Evolutionary conservation across 495 filamentous ascomycete species (phyloP).

Genomic region (Neurospora sp.): DNA sequence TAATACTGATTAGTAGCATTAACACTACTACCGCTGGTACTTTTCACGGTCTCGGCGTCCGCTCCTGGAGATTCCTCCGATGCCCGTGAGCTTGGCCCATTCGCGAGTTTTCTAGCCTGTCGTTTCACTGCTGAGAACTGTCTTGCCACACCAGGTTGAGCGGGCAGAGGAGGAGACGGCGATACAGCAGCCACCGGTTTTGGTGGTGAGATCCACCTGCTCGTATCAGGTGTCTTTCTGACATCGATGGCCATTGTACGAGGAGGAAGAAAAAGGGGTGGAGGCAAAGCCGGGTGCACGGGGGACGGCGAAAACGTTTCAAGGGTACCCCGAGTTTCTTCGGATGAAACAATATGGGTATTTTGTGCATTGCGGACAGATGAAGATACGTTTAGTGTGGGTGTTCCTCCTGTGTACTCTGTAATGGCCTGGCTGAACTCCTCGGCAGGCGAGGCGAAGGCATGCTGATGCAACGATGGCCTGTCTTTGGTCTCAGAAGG

Average conservation of each 20-base stretch:
- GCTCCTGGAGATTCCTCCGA: conserved; percentile 2
- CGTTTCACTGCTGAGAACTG: conserved; percentile 3
- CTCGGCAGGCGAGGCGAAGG: not conserved
- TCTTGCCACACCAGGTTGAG: not conserved
- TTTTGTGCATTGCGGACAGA: not conserved
- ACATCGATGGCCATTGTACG: not conserved
- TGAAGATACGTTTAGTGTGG: not conserved
- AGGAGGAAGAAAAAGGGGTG: not conserved
- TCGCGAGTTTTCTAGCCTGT: conserved; percentile 4
- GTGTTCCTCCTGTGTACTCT: not conserved
- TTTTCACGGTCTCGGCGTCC: not conserved
- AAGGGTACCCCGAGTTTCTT: not conserved
- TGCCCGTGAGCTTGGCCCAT: not conserved
- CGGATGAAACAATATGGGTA: not conserved
- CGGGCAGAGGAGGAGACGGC: not conserved
- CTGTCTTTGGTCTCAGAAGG: not conserved
- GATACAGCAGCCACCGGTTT: not conserved
- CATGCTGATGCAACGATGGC: not conserved
- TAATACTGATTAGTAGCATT: not conserved
- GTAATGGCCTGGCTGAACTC: not conserved
- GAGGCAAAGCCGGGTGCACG: not conserved
- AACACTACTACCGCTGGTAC: not conserved
- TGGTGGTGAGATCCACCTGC: not conserved
- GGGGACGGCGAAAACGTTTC: not conserved
- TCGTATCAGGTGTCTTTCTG: not conserved